Conservation (phyloP, 2,329 filamentous ascomycete species). For the Penicillium sclerotiorum region DNA sequence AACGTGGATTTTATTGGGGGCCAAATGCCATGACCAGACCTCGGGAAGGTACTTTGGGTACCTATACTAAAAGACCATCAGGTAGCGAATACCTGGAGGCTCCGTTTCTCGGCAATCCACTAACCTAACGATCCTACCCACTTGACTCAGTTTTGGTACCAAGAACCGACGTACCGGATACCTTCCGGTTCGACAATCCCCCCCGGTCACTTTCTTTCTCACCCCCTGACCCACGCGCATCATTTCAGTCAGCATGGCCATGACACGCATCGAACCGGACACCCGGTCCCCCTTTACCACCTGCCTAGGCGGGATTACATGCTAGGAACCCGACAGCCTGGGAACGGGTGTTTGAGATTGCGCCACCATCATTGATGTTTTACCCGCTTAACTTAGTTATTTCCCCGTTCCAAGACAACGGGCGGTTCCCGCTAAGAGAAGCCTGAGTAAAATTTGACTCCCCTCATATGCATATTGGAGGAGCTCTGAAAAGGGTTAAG, state of each 20-base stretch:
- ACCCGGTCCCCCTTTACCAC: constrained; percentile 1
- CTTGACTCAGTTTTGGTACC: constrained; percentile 7
- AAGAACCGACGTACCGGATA: constrained; percentile 19
- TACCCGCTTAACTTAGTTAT: neutral
- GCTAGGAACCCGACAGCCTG: constrained; percentile 11
- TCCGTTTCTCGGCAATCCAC: neutral
- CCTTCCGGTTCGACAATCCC: constrained; percentile 5
- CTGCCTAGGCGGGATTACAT: neutral
- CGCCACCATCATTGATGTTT: constrained; percentile 12
- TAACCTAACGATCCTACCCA: neutral
- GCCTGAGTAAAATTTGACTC: neutral
- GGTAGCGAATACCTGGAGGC: neutral
- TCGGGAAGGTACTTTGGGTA: too few relatives aligned
- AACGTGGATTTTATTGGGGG: neutral
- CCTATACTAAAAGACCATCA: too few relatives aligned
- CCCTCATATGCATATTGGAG: too few relatives aligned
- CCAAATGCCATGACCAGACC: neutral
- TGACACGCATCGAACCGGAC: constrained; percentile 25
- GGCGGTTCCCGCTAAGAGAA: neutral
- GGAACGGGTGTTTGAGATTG: constrained; percentile 21
- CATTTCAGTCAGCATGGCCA: constrained; percentile 9
- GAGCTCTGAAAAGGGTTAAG: too few relatives aligned
- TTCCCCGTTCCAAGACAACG: neutral
- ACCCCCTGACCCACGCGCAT: constrained; percentile 11
- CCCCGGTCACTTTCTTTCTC: constrained; percentile 1